Base-by-base conservation (phyloP, 2,329 filamentous ascomycete species). In the Fusarium oxysporum region DNA sequence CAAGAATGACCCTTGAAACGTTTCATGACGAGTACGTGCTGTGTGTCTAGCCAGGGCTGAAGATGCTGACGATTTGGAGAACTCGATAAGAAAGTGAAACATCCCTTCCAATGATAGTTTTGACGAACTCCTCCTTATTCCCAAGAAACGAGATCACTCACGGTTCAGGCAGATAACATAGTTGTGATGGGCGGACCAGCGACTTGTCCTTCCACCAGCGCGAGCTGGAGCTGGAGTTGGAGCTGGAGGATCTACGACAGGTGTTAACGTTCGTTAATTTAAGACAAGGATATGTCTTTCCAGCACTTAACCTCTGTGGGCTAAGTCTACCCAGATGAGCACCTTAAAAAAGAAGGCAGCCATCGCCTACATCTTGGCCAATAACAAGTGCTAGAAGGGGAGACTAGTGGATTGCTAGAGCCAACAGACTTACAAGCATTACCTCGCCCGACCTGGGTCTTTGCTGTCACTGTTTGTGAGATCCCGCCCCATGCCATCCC, bases 381-480 rank as follows among this genome's bases (percentile, higher is more conserved):
- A 62, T 62, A 21, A 28, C 7, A 4, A 25, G 14, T 9, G 25
- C 19, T 35, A 11, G 8, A 12, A 35, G 35, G 35, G 21, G 13
- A 16, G 50, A 25, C 28, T 50, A 50, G 25, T 28, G 16, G 3
- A 30, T 25, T 44, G 40, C 58, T 69, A 69, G 50, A 69, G 40
- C 66, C 58, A 69, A 69, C 66, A 69, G 58, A 51, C 44, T 69
- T 68, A 68, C 65, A 69, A 45, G 66, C 50, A 68, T 69, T 48
- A 35, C 9, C 30, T 38, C 38, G 66, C 65, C 66, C 65, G 35
- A 32, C 21, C 38, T 35, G 32, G 55, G 55, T 37, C 43, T 48
- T 57, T 19, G 23, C 32, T 57, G 40, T 35, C 40, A 50, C n/a
- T 58, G 41, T 58, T 37, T 38, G 33, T 33, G 51, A 37, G 38